A percentile compares a stretch with the other conserved stretches of the same genome.
Evolutionary conservation across 129 eudicot species (phyloP).

Genomic region (Lonicera japonica): DNA sequence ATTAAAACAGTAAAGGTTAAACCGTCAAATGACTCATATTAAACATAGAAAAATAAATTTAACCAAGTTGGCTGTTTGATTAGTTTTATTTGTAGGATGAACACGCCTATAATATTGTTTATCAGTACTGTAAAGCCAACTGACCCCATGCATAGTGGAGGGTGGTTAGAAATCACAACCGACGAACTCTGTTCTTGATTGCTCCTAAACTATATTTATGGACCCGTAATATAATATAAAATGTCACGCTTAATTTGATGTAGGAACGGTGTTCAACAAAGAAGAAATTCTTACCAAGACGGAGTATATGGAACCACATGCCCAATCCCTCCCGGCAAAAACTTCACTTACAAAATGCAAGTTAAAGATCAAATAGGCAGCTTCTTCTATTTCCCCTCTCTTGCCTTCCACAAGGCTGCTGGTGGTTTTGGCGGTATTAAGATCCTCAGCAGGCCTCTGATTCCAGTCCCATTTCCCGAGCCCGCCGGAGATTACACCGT

Average conservation of each 20-base stretch:
- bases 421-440: slow-evolving; percentile 87
- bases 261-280: slow-evolving; percentile 86
- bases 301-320: slow-evolving; percentile 90
- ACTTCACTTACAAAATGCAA: slow-evolving; percentile 73
- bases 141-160: too few species aligned
- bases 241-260: not conserved
- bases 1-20: too few species aligned
- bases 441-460: slow-evolving; percentile 62
- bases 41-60: too few species aligned
- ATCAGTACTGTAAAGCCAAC: too few species aligned
- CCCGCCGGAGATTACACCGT: slow-evolving; percentile 66
- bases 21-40: too few species aligned
- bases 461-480: slow-evolving; percentile 75
- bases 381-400: slow-evolving; percentile 79
- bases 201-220: too few species aligned
- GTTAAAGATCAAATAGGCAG: slow-evolving; percentile 93
- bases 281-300: slow-evolving; percentile 76
- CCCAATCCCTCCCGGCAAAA: slow-evolving; percentile 85
- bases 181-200: too few species aligned
- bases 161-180: too few species aligned
- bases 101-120: too few species aligned
- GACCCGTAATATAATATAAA: too few species aligned
- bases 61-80: too few species aligned
- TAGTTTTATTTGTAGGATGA: too few species aligned
- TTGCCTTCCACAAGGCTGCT: slow-evolving; percentile 81